Evolutionary conservation across 495 filamentous ascomycete species (phyloP).

Genomic region (Aspergillus mulundensis): DNA sequence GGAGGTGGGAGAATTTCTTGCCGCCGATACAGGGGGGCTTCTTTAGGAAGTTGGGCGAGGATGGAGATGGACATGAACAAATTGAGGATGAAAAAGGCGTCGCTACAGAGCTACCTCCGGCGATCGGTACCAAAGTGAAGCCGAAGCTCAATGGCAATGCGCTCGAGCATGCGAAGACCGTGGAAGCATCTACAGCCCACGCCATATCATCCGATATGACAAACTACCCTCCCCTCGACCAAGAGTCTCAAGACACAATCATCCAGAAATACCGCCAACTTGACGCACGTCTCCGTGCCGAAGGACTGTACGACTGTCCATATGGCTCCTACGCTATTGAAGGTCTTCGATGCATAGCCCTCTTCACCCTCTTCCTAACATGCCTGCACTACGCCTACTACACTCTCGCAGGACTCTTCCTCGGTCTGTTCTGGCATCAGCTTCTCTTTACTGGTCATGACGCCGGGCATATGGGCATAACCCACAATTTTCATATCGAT

Average conservation of each 20-base stretch:
- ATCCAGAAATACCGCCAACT: slow-evolving; percentile 77
- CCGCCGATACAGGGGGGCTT: too few species aligned
- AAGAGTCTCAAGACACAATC: slow-evolving; percentile 60
- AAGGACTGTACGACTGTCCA: slow-evolving; percentile 80
- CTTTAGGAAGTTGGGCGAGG: too few species aligned
- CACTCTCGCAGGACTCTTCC: slow-evolving; percentile 64
- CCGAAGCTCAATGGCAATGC: too few species aligned
- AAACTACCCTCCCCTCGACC: slow-evolving; percentile 85
- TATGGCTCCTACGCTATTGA: slow-evolving; percentile 77
- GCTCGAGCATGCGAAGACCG: too few species aligned
- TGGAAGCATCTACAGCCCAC: too few species aligned
- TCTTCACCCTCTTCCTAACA: slow-evolving; percentile 62
- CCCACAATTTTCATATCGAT: slow-evolving; percentile 78
- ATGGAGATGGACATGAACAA: too few species aligned
- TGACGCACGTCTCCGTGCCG: slow-evolving; percentile 62
- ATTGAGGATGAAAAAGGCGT: too few species aligned
- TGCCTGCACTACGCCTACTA: slow-evolving; percentile 64
- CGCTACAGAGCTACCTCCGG: too few species aligned
- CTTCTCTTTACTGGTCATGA: slow-evolving; percentile 94
- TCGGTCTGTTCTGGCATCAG: slow-evolving; percentile 92
- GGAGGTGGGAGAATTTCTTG: slow-evolving; percentile 80
- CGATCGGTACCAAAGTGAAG: too few species aligned
- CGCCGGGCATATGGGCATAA: slow-evolving; percentile 97
- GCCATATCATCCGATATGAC: too few species aligned
- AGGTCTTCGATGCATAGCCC: slow-evolving; percentile 59